Evolutionary conservation across 176 grass and related monocot species (phyloP), one percentile per base, ranked within the genome.

Genomic region (Luzula sylvatica): DNA sequence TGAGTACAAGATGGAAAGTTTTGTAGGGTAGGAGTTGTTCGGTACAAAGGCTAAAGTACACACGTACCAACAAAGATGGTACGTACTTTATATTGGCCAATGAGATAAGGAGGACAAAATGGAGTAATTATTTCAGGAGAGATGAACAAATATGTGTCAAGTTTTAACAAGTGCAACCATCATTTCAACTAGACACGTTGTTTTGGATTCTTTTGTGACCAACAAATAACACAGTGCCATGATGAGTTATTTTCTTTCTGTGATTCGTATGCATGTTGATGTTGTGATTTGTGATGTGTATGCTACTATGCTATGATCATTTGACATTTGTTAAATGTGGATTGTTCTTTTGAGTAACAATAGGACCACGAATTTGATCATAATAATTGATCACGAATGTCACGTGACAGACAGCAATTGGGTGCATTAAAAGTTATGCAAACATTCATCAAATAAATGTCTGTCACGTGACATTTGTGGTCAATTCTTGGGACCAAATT

Each of bases 81-180:
- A 63, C 21, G 15, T n/a, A n/a, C n/a, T n/a, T n/a, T n/a, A n/a
- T n/a, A n/a, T n/a, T 16, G 42, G 35, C 58, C 58, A 63, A 63
- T 47, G 38, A 63, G 58, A 28, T 5, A 9, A 35, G 55, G 8
- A 11, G 42, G 4, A 9, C 3, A 0, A 16, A 55, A 9, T 20
- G 29, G 3, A 26, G 15, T 46, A 62, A n/a, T 26, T 8, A 14
- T 62, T 45, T 26, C 15, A 45, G n/a, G 15, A 22, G 19, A 62
- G 23, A 45, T 16, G 15, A 27, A 15, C 42, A 46, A 32, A n/a
- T 7, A 23, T 23, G 11, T 62, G 38, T 62, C 56, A 3, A 60
- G 13, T 39, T 38, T 42, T 59, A 40, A 43, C 15, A 45, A 45
- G 19, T 20, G 11, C 56, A 45, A 61, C 56, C 8, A 61, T 62